Conservation (phyloP, 768 basidiomycete genomes). For the Agrocybe chaxingu region DNA sequence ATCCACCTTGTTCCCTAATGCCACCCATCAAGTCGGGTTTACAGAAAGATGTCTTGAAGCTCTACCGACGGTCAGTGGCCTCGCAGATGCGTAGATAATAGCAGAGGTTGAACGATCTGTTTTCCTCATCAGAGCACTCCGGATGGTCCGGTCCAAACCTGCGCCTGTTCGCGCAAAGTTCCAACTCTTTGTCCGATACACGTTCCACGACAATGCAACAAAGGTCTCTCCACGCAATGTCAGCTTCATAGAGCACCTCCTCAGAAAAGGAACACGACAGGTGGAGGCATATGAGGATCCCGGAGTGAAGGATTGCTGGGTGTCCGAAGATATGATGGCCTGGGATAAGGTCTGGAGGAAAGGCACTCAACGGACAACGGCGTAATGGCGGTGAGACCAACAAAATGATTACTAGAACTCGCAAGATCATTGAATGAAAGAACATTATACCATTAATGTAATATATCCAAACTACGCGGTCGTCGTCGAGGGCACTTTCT, state of each 20-base stretch:
- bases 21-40: constrained; percentile 34
- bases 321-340: constrained; percentile 65
- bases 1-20: constrained; percentile 1
- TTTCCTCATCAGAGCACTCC: constrained; percentile 54
- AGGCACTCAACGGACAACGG: neutral
- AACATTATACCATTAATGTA: no score
- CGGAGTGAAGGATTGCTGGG: constrained; percentile 70
- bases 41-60: constrained; percentile 49
- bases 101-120: neutral
- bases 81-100: neutral
- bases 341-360: constrained; percentile 47
- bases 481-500: neutral
- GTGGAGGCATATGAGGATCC: constrained; percentile 66
- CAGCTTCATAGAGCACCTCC: constrained; percentile 67
- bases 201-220: constrained; percentile 62
- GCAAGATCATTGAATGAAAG: no score
- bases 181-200: constrained; percentile 62
- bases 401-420: no score
- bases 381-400: no score
- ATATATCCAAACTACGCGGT: neutral
- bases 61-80: constrained; percentile 37
- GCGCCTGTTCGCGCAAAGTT: constrained; percentile 58
- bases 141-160: constrained; percentile 72
- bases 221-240: constrained; percentile 64
- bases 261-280: constrained; percentile 67